Evolutionary conservation across 1,284 basidiomycete genomes (phyloP).

Genomic region (Waitea zeae): DNA sequence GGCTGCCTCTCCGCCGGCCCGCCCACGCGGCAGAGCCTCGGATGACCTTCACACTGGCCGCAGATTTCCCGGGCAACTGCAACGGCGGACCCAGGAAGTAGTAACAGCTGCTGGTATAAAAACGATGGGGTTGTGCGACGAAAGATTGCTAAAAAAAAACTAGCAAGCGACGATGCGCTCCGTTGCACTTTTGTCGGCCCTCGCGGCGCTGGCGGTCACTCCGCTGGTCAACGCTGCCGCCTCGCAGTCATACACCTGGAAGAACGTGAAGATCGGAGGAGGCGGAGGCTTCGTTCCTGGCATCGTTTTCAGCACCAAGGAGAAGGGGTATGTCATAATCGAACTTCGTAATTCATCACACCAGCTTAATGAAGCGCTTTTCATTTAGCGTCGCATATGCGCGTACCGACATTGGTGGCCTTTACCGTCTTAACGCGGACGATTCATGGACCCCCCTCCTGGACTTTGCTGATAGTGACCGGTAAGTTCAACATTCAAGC

Average conservation of each 20-base stretch:
- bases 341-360: too few relatives aligned
- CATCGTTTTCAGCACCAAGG: too few relatives aligned
- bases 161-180: background rate
- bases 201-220: background rate
- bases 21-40: background rate
- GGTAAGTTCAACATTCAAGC: too few relatives aligned
- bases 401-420: constrained; percentile 48
- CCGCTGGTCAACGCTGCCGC: constrained; percentile 20
- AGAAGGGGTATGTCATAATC: too few relatives aligned
- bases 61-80: background rate
- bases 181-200: background rate
- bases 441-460: constrained; percentile 43
- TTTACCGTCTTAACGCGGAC: constrained; percentile 41
- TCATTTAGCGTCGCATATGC: constrained; percentile 49
- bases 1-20: background rate
- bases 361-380: too few relatives aligned
- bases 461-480: constrained; percentile 35
- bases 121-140: background rate
- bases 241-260: constrained; percentile 37
- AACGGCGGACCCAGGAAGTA: background rate
- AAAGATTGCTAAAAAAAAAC: background rate
- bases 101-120: background rate
- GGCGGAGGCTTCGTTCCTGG: constrained; percentile 35
- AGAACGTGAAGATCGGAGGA: constrained; percentile 41
- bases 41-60: background rate